A percentile compares a stretch with the other conserved stretches of the same genome.
These are phyloP conservation scores for Rhynchosporium graminicola DNA, from an alignment of 2,329 filamentous ascomycete species.

Conservation along the genomic window DNA sequence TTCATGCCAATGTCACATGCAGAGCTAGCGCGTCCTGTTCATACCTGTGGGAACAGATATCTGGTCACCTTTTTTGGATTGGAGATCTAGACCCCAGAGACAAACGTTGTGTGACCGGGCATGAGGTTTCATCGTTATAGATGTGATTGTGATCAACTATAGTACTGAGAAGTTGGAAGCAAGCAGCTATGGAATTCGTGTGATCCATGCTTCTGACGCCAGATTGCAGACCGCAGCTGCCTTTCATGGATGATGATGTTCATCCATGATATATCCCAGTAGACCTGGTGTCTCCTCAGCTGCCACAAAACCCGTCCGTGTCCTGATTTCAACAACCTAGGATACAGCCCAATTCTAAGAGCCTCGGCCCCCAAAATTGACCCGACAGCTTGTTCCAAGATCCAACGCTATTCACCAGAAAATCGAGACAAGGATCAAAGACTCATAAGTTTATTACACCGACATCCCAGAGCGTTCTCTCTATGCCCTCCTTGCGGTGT, in stretches of 20 bases:
- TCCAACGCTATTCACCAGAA: not conserved
- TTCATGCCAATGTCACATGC: too few species aligned
- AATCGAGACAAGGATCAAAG: slow-evolving; percentile 1
- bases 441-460: not conserved
- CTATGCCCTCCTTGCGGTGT: not conserved
- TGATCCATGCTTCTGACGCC: not conserved
- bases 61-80: not conserved
- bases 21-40: not conserved
- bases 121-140: too few species aligned
- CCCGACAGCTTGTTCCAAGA: not conserved
- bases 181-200: not conserved
- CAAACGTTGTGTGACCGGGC: too few species aligned
- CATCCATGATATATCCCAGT: not conserved
- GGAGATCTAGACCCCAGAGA: not conserved
- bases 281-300: not conserved
- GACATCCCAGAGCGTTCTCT: not conserved
- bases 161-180: not conserved
- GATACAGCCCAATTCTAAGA: not conserved
- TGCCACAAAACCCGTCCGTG: not conserved
- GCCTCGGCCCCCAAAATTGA: not conserved
- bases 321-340: not conserved
- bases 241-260: not conserved
- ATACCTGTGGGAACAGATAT: too few species aligned
- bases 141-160: not conserved
- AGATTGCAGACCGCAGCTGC: not conserved